phyloP scores from a whole-genome alignment of 164 flowering plant genomes.

The Nelumbo lutea region DNA sequence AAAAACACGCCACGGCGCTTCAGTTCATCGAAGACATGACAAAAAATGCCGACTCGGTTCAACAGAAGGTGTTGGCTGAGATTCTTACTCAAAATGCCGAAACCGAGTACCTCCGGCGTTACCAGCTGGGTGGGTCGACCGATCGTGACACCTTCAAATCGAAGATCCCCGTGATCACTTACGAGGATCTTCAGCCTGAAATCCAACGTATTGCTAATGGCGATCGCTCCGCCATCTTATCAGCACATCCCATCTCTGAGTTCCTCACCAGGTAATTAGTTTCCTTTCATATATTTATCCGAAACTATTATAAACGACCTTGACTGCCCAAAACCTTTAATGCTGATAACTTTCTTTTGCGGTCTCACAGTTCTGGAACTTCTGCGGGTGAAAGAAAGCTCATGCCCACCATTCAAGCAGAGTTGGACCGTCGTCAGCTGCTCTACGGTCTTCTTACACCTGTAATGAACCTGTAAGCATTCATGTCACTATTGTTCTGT shows the following conservation, averaged over 20 bases:
- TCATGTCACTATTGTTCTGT: background rate
- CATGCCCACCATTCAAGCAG: conserved; percentile 39
- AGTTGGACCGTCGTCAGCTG: conserved; percentile 34
- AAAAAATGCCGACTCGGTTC: conserved; percentile 27
- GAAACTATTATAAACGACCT: too few species aligned
- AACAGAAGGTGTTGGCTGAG: conserved; percentile 28
- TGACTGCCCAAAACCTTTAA: background rate
- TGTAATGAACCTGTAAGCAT: conserved; percentile 38
- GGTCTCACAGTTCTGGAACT: conserved; percentile 34
- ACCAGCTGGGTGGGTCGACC: conserved; percentile 18
- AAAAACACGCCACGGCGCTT: conserved; percentile 34
- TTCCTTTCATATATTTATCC: background rate
- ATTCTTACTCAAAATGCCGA: conserved; percentile 31
- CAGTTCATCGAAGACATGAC: conserved; percentile 41
- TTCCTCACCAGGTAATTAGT: conserved; percentile 34
- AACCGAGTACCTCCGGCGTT: conserved; percentile 31
- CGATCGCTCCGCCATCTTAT: conserved; percentile 36
- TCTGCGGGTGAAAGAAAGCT: conserved; percentile 43
- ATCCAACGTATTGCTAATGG: conserved; percentile 47
- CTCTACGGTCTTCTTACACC: conserved; percentile 43
- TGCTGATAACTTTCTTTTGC: background rate
- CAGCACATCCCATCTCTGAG: conserved; percentile 38
- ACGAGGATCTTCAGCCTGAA: conserved; percentile 38
- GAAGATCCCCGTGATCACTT: conserved; percentile 29
- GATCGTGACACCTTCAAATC: conserved; percentile 37